phyloP scores from a whole-genome alignment of 2,329 filamentous ascomycete species.

The Cercospora sp. region DNA sequence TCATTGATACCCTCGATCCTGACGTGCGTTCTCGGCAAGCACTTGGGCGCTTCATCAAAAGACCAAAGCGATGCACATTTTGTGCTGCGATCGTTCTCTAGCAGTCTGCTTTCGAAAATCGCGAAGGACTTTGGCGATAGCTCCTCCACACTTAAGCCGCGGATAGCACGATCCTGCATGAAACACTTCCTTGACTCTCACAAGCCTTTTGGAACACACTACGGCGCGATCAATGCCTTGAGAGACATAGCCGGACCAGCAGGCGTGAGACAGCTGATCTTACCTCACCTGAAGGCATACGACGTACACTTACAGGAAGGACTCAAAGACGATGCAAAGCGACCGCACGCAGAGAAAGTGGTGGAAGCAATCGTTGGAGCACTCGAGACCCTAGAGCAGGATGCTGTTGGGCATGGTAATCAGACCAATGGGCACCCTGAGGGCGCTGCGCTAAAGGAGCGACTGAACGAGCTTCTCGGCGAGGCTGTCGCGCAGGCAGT shows the following conservation, averaged over 20 bases:
- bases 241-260: constrained; percentile 71
- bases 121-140: constrained; percentile 77
- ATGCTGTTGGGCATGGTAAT: constrained; percentile 33
- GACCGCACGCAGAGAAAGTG: constrained; percentile 62
- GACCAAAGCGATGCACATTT: constrained; percentile 64
- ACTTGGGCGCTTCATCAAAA: constrained; percentile 61
- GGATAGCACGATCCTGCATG: constrained; percentile 87
- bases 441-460: constrained; percentile 43
- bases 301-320: constrained; percentile 61
- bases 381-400: constrained; percentile 55
- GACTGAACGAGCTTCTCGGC: constrained; percentile 47
- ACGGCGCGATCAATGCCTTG: constrained; percentile 81
- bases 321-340: constrained; percentile 55
- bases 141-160: constrained; percentile 79
- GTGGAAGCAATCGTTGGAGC: constrained; percentile 58
- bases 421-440: constrained; percentile 45
- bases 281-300: constrained; percentile 67
- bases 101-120: constrained; percentile 76
- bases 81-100: constrained; percentile 78
- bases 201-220: constrained; percentile 80
- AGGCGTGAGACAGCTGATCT: constrained; percentile 62
- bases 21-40: constrained; percentile 84
- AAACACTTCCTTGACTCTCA: constrained; percentile 88
- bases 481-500: constrained; percentile 46
- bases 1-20: constrained; percentile 81